A percentile compares a stretch with the other conserved stretches of the same genome.
phyloP scores from a whole-genome alignment of 2,329 filamentous ascomycete species.

The Akanthomyces lecanii region DNA sequence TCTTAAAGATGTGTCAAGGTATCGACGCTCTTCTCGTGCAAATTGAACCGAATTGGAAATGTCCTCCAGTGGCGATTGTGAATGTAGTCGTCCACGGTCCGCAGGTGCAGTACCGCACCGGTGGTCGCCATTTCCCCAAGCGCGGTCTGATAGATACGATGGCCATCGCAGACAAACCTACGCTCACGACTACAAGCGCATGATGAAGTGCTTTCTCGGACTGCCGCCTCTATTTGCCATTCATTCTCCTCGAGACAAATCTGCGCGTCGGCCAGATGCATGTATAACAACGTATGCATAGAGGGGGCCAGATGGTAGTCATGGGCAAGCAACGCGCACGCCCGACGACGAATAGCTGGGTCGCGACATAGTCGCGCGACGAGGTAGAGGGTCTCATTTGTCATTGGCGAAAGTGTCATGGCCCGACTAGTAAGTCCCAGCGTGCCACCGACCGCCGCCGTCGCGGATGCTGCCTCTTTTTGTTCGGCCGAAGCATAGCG shows the following conservation, averaged over 20 bases:
- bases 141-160: background rate
- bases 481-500: background rate
- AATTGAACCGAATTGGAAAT: background rate
- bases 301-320: background rate
- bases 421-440: background rate
- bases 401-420: background rate
- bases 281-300: background rate
- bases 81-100: background rate
- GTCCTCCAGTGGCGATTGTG: background rate
- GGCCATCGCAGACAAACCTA: background rate
- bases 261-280: background rate
- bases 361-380: background rate
- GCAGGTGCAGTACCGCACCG: background rate
- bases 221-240: slow-evolving; percentile 16
- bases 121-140: background rate
- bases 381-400: background rate
- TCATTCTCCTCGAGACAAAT: background rate
- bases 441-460: background rate
- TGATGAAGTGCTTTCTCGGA: background rate
- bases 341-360: background rate
- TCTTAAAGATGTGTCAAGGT: background rate
- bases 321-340: background rate
- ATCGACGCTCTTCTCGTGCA: background rate
- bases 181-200: background rate
- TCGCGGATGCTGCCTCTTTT: background rate